Evolutionary conservation across 2,329 filamentous ascomycete genomes (phyloP).

Genomic region (Penicillium carneum): DNA sequence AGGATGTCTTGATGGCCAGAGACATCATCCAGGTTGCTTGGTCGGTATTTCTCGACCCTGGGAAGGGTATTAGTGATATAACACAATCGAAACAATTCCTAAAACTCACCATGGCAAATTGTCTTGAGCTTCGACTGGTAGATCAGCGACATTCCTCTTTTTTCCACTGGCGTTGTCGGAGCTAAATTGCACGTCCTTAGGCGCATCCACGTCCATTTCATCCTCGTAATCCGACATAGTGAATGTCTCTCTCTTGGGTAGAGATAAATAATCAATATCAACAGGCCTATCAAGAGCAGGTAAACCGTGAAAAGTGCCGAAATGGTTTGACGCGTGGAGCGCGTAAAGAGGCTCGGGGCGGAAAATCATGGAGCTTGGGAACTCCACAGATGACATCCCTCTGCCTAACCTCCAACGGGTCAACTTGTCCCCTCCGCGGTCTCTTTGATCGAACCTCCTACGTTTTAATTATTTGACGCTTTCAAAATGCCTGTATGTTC

Average conservation of each 20-base stretch:
- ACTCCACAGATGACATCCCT: conserved; percentile 43
- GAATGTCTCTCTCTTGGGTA: not conserved
- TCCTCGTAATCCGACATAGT: conserved; percentile 66
- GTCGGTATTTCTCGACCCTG: conserved; percentile 97
- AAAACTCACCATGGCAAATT: conserved; percentile 80
- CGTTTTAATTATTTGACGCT: conserved; percentile 6
- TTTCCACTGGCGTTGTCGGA: conserved; percentile 74
- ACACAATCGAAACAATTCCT: too few relatives aligned
- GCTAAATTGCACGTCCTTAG: conserved; percentile 68
- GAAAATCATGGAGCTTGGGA: conserved; percentile 46
- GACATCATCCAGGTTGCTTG: conserved; percentile 85
- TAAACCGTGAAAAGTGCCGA: not conserved
- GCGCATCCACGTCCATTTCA: conserved; percentile 73
- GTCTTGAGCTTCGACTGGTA: conserved; percentile 92
- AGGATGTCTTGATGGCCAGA: conserved; percentile 97
- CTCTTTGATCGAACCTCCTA: conserved; percentile 11
- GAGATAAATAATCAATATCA: conserved; percentile 12
- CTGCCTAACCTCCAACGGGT: conserved; percentile 25
- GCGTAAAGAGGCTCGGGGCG: conserved; percentile 53
- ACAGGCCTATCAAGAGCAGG: not conserved
- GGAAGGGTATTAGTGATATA: conserved; percentile 26
- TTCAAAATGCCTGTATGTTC: conserved; percentile 57
- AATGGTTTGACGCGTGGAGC: conserved; percentile 44
- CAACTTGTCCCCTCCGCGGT: conserved; percentile 16
- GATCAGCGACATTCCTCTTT: conserved; percentile 88